Percentiles rank a stretch among this genome's conserved stretches.
Evolutionary conservation across 352 stramenopile genomes (phyloP).

Genomic region (Phytophthora uliginosa): DNA sequence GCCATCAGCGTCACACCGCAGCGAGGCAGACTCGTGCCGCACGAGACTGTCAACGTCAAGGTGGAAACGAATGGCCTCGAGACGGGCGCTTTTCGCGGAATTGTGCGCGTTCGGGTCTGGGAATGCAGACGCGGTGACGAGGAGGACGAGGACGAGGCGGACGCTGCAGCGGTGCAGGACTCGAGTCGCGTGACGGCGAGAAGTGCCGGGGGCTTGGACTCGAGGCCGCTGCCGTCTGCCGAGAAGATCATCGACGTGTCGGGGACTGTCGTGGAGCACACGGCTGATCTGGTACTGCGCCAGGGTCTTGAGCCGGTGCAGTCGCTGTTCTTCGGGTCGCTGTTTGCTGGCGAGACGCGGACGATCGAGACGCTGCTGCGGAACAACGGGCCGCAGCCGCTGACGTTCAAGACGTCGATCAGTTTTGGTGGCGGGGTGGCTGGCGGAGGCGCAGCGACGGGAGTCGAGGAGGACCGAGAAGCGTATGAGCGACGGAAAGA

Average conservation of each 20-base stretch:
- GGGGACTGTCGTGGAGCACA: constrained; percentile 87
- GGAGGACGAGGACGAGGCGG: constrained; percentile 16
- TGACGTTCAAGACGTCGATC: constrained; percentile 72
- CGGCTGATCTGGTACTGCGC: constrained; percentile 79
- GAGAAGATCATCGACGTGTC: constrained; percentile 88
- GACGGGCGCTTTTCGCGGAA: constrained; percentile 47
- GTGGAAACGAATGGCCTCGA: constrained; percentile 54
- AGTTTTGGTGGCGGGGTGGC: constrained; percentile 43
- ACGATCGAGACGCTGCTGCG: constrained; percentile 72
- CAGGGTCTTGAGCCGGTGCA: constrained; percentile 55
- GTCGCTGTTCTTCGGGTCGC: constrained; percentile 73
- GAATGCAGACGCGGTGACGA: constrained; percentile 26
- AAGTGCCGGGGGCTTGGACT: not conserved
- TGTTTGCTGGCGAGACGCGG: constrained; percentile 73
- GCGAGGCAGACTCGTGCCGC: constrained; percentile 38
- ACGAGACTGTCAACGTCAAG: constrained; percentile 53
- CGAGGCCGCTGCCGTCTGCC: constrained; percentile 4
- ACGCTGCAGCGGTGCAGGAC: not conserved
- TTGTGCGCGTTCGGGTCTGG: constrained; percentile 58
- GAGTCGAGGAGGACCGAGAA: constrained; percentile 69
- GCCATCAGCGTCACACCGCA: constrained; percentile 44
- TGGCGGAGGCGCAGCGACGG: not conserved
- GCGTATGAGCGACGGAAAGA: constrained; percentile 77
- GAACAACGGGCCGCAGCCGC: constrained; percentile 81
- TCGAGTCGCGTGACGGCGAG: not conserved